A percentile compares a stretch with the other conserved stretches of the same genome.
phyloP scores from a whole-genome alignment of 2,329 filamentous ascomycete genomes.

The Clarireedia hainanense region DNA sequence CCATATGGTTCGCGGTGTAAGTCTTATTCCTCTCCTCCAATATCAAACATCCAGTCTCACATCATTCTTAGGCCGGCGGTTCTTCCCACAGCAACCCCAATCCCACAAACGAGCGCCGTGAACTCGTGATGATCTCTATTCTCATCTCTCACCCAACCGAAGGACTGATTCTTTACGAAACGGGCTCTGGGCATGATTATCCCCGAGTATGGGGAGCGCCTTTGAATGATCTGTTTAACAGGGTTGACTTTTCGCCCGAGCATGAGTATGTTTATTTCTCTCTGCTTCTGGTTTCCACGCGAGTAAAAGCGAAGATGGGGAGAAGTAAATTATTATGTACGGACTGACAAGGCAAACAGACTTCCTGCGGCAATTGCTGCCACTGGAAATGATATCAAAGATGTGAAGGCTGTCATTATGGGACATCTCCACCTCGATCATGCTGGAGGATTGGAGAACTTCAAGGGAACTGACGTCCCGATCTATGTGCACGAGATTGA shows the following conservation, averaged over 20 bases:
- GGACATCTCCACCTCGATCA: slow-evolving; percentile 40
- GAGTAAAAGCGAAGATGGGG: too few species aligned
- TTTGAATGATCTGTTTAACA: slow-evolving; percentile 33
- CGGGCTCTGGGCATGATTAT: slow-evolving; percentile 7
- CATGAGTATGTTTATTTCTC: slow-evolving; percentile 5
- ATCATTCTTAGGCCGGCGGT: neutral
- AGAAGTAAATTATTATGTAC: too few species aligned
- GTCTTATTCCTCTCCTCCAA: neutral
- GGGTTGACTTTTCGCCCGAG: slow-evolving; percentile 27
- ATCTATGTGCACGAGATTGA: slow-evolving; percentile 39
- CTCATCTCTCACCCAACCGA: slow-evolving; percentile 10
- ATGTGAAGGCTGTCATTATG: slow-evolving; percentile 37
- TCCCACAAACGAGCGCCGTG: neutral
- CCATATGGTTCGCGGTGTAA: neutral
- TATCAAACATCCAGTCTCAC: neutral
- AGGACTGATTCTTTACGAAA: slow-evolving; percentile 14
- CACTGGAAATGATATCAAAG: slow-evolving; percentile 32
- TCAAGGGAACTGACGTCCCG: slow-evolving; percentile 32
- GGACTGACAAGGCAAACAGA: neutral
- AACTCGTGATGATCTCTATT: neutral
- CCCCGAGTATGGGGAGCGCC: slow-evolving; percentile 27
- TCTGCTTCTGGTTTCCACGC: neutral
- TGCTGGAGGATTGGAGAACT: slow-evolving; percentile 38
- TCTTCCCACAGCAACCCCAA: neutral
- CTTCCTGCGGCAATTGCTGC: slow-evolving; percentile 10